A percentile compares a stretch with the other conserved stretches of the same genome.
phyloP scores from a whole-genome alignment of 306 rosid genomes.

The Vigna mungo region DNA sequence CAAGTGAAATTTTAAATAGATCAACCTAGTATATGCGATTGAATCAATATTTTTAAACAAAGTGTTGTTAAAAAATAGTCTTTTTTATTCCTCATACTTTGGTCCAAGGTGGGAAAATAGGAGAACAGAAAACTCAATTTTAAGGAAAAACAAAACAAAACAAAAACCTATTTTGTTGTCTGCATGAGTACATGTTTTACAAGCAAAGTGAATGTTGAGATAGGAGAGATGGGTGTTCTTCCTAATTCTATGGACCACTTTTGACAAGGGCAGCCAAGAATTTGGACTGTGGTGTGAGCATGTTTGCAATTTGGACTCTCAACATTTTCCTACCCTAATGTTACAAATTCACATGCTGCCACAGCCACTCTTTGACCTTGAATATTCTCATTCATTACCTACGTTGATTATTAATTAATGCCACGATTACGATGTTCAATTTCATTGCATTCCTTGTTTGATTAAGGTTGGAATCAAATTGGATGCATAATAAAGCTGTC shows the following conservation, averaged over 20 bases:
- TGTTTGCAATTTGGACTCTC: not conserved
- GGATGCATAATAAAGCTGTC: not conserved
- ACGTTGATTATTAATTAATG: not conserved
- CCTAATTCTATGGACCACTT: slow-evolving; percentile 13
- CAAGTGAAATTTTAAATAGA: too few relatives aligned
- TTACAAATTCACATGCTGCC: slow-evolving; percentile 2
- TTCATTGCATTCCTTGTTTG: not conserved
- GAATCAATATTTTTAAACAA: too few relatives aligned
- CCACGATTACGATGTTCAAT: not conserved
- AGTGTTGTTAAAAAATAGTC: too few relatives aligned
- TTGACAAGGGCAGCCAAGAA: not conserved
- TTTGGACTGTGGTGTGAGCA: not conserved
- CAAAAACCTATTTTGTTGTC: not conserved
- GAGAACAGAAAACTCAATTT: too few relatives aligned
- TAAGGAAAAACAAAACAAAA: too few relatives aligned
- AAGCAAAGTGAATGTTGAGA: not conserved
- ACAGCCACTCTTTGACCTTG: not conserved
- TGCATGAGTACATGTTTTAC: not conserved
- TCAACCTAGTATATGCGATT: too few relatives aligned
- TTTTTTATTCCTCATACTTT: too few relatives aligned
- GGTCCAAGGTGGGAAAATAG: too few relatives aligned
- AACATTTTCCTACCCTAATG: slow-evolving; percentile 5
- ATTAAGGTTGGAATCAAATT: not conserved
- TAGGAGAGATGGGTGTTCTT: not conserved
- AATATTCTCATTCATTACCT: not conserved